Evolutionary conservation across 2,329 filamentous ascomycete genomes (phyloP).

Genomic region (Clarireedia homoeocarpa): DNA sequence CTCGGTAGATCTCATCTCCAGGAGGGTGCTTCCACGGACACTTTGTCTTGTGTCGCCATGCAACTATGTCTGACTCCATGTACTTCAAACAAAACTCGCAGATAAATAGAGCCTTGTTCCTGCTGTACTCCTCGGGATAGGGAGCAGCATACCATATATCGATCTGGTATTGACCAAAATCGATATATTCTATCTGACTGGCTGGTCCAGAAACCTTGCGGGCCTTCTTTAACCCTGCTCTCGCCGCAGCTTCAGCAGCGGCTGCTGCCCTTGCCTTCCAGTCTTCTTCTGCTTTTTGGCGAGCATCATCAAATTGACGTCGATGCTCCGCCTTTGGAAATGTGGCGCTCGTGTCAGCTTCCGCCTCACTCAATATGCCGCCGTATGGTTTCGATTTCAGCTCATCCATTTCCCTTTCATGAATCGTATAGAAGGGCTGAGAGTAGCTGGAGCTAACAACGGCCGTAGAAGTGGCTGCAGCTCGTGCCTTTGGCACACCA

Average conservation of each 20-base stretch:
- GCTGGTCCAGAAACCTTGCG: constrained; percentile 77
- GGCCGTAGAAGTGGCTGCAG: constrained; percentile 27
- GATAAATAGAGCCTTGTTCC: constrained; percentile 94
- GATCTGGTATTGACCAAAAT: constrained; percentile 95
- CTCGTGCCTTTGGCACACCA: constrained; percentile 34
- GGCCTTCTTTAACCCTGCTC: constrained; percentile 55
- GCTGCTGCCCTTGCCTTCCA: constrained; percentile 65
- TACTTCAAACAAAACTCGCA: constrained; percentile 99
- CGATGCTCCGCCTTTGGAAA: constrained; percentile 74
- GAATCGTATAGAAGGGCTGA: constrained; percentile 50
- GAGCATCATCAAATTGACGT: constrained; percentile 80
- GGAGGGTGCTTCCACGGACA: constrained; percentile 95
- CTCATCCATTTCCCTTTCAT: constrained; percentile 83
- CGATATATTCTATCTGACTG: constrained; percentile 97
- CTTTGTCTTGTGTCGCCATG: constrained; percentile 95
- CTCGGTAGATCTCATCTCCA: constrained; percentile 93
- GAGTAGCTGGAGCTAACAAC: constrained; percentile 21
- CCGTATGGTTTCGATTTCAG: constrained; percentile 90
- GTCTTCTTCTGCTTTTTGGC: constrained; percentile 84
- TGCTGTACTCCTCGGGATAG: constrained; percentile 96
- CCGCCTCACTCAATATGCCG: constrained; percentile 78
- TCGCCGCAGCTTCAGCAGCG: constrained; percentile 59
- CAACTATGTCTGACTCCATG: constrained; percentile 98
- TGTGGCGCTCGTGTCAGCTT: constrained; percentile 87
- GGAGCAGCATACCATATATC: constrained; percentile 99